Evolutionary conservation across 805 yeast species (phyloP).

Genomic region (Isabelozyma gotoi): DNA sequence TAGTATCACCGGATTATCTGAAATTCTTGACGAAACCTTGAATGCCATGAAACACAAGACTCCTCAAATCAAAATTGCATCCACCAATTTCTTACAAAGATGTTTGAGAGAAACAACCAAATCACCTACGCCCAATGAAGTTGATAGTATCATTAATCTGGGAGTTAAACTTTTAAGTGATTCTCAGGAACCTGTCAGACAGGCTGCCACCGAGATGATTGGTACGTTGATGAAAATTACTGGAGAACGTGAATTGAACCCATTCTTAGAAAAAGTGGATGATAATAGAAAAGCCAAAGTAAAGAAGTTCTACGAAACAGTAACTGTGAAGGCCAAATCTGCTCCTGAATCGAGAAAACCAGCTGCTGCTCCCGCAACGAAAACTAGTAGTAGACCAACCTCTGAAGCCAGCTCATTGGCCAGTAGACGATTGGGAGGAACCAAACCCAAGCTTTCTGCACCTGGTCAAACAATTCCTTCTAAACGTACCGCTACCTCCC

Average conservation of each 20-base stretch:
- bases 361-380: conserved; percentile 18
- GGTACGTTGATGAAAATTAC: conserved; percentile 83
- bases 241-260: conserved; percentile 67
- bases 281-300: conserved; percentile 71
- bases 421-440: conserved; percentile 3
- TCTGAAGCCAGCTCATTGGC: conserved; percentile 4
- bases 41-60: conserved; percentile 70
- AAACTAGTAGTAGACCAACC: conserved; percentile 10
- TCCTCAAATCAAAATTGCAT: conserved; percentile 76
- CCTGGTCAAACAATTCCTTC: conserved; percentile 51
- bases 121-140: conserved; percentile 52
- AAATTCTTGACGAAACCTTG: conserved; percentile 59
- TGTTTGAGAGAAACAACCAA: conserved; percentile 52
- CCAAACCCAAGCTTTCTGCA: conserved; percentile 7
- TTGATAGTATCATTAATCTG: conserved; percentile 55
- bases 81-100: conserved; percentile 62
- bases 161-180: conserved; percentile 71
- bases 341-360: conserved; percentile 1
- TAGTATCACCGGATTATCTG: conserved; percentile 47
- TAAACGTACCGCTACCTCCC: conserved; percentile 71
- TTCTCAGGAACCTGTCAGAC: conserved; percentile 80
- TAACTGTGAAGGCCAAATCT: conserved; percentile 44
- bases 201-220: conserved; percentile 70
- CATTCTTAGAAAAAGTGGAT: conserved; percentile 68
- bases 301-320: conserved; percentile 53